A percentile compares a stretch with the other conserved stretches of the same genome.
These are phyloP conservation scores for Apium graveolens DNA, from an alignment of 129 eudicot species.

Conservation along the genomic window DNA sequence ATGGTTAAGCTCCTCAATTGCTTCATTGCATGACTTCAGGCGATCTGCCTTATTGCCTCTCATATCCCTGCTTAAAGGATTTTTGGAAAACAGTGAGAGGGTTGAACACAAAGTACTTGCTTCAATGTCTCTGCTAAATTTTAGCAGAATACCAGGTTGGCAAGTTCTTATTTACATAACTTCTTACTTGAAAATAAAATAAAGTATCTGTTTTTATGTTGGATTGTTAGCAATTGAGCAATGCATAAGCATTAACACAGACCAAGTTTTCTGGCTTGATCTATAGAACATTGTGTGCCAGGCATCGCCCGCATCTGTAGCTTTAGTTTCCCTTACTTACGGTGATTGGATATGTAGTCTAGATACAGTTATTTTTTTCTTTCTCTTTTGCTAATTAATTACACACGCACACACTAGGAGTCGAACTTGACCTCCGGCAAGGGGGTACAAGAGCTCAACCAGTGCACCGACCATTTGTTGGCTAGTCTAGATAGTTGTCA, in stretches of 20 bases:
- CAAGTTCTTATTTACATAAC: not conserved
- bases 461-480: too few species aligned
- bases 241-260: not conserved
- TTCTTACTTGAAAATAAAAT: not conserved
- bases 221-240: not conserved
- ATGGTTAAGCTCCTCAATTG: conserved; percentile 11
- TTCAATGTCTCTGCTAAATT: conserved; percentile 52
- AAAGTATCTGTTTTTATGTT: not conserved
- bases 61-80: conserved; percentile 34
- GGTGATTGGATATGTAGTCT: not conserved
- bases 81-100: conserved; percentile 34
- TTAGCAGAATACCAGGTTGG: conserved; percentile 66
- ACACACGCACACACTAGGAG: too few species aligned
- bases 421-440: too few species aligned
- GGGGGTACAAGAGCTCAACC: too few species aligned
- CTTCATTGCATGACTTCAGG: conserved; percentile 29
- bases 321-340: not conserved
- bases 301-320: not conserved
- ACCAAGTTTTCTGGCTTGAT: not conserved
- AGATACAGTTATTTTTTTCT: too few species aligned
- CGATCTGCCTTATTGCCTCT: conserved; percentile 45
- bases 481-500: too few species aligned
- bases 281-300: not conserved
- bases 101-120: conserved; percentile 70
- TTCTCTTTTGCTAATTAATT: too few species aligned